phyloP scores from a whole-genome alignment of 768 basidiomycete species.

The Podaxis carcinomalis region DNA sequence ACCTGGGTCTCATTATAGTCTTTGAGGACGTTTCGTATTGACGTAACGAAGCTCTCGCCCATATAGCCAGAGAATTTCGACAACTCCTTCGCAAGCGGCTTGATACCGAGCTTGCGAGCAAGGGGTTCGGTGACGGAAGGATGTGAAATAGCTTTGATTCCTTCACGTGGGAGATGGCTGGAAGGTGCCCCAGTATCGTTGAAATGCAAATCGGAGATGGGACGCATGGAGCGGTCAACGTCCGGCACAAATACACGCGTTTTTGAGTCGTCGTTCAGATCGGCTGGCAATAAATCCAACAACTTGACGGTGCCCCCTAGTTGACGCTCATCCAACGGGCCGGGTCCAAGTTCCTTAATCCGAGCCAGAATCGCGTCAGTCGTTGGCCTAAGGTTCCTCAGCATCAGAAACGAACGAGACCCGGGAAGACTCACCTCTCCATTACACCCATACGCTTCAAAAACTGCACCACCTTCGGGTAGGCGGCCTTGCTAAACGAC shows the following conservation, averaged over 20 bases:
- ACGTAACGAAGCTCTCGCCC: slow-evolving; percentile 36
- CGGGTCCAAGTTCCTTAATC: slow-evolving; percentile 12
- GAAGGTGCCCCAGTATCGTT: slow-evolving; percentile 36
- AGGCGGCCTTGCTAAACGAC: slow-evolving; percentile 15
- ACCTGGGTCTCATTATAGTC: slow-evolving; percentile 41
- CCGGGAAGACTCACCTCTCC: slow-evolving; percentile 26
- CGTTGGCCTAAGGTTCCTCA: slow-evolving; percentile 25
- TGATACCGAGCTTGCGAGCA: slow-evolving; percentile 29
- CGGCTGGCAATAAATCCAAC: background rate
- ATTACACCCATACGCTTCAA: slow-evolving; percentile 33
- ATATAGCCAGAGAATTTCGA: slow-evolving; percentile 31
- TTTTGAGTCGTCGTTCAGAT: slow-evolving; percentile 15
- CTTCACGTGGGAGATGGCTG: slow-evolving; percentile 15
- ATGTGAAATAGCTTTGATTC: slow-evolving; percentile 24
- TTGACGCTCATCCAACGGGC: background rate
- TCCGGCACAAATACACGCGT: slow-evolving; percentile 33
- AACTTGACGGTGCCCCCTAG: background rate
- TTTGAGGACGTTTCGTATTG: slow-evolving; percentile 36
- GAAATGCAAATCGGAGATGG: slow-evolving; percentile 27
- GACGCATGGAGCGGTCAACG: slow-evolving; percentile 19
- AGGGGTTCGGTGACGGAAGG: slow-evolving; percentile 25
- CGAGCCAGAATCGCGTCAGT: slow-evolving; percentile 22
- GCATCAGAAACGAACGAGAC: background rate
- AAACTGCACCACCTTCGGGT: slow-evolving; percentile 18
- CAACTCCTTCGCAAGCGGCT: slow-evolving; percentile 21